These are phyloP conservation scores for Lactarius deliciosus DNA, from an alignment of 768 basidiomycete genomes.

Conservation along the genomic window DNA sequence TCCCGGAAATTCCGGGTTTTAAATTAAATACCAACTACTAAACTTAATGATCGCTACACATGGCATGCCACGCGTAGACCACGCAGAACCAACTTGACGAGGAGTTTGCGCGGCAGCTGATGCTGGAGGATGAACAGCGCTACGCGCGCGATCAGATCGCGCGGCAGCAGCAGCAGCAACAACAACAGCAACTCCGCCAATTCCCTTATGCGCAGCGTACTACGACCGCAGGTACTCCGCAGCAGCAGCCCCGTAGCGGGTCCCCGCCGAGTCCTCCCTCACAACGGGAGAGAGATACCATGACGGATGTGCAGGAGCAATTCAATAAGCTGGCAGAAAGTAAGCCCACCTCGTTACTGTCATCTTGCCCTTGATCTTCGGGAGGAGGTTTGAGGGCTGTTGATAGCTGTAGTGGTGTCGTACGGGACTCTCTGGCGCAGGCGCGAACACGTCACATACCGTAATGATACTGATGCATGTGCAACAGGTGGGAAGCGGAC, in stretches of 20 bases:
- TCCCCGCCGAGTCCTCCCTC: neutral
- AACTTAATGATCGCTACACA: neutral
- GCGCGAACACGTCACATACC: neutral
- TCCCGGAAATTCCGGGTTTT: neutral
- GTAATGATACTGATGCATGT: neutral
- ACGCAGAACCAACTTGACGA: constrained; percentile 76
- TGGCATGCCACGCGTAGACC: constrained; percentile 28
- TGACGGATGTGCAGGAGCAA: constrained; percentile 71
- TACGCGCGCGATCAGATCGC: constrained; percentile 31
- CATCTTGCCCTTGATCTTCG: neutral
- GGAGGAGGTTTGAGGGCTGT: neutral
- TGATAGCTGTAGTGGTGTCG: neutral
- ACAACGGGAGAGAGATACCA: constrained; percentile 43
- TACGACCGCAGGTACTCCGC: neutral
- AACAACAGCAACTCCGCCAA: constrained; percentile 23
- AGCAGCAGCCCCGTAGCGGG: neutral
- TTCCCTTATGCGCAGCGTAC: constrained; percentile 22
- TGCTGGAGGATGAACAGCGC: constrained; percentile 51
- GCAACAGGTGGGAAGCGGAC: constrained; percentile 65
- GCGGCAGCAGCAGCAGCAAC: constrained; percentile 20
- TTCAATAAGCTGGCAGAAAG: constrained; percentile 77
- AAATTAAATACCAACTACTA: neutral
- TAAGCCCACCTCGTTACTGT: constrained; percentile 39
- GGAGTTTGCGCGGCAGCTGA: constrained; percentile 69
- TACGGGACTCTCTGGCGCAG: neutral